Evolutionary conservation across 257 asterid species (phyloP), one percentile per base, ranked within the genome.

Genomic region (Petunia axillaris): DNA sequence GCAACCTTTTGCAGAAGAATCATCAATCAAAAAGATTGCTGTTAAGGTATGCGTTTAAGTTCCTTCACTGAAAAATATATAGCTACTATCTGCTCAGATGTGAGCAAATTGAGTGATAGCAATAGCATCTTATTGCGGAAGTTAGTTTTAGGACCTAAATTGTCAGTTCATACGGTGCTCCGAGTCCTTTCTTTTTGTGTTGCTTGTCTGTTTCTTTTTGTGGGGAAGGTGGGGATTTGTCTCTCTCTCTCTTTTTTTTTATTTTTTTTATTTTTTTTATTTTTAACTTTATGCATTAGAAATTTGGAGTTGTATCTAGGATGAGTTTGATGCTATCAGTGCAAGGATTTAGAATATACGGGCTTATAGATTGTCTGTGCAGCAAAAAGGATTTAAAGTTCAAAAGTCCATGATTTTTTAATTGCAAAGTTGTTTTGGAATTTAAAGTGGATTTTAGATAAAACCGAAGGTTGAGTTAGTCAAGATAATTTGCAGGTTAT

Each of bases 1-100:
- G 90, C 99, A 96, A 81, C 99, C 98, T 67, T 96, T 96, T 79
- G 81, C 98, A 6, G 99, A 92, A 14, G 99, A 86, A 75, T 92
- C 99, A 80, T 92, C 99, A 38, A 91, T 96, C 10, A 94, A 92
- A 86, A 96, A 90, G 81, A 66, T 96, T 52, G 89, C 88, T 64
- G 99, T 96, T 59, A 90, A 90, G 97, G 99, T 96, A 83, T 64
- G 79, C 76, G n/a, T 70, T 54, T 53, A 68, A 58, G 55, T 64
- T 48, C 55, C 75, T n/a, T 75, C 3, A 7, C 55, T 46, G 36
- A 16, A n/a, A 38, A 39, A 36, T 68, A 43, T 64, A 43, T 62
- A 25, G 57, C 57, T 11, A 59, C 16, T 38, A 55, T 63, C 14
- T 5, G 40, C 43, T 43, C 74, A 46, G 53, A 36, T 5, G 1